Evolutionary conservation across 495 filamentous ascomycete species (phyloP).

Genomic region (Aspergillus olivimuriae): DNA sequence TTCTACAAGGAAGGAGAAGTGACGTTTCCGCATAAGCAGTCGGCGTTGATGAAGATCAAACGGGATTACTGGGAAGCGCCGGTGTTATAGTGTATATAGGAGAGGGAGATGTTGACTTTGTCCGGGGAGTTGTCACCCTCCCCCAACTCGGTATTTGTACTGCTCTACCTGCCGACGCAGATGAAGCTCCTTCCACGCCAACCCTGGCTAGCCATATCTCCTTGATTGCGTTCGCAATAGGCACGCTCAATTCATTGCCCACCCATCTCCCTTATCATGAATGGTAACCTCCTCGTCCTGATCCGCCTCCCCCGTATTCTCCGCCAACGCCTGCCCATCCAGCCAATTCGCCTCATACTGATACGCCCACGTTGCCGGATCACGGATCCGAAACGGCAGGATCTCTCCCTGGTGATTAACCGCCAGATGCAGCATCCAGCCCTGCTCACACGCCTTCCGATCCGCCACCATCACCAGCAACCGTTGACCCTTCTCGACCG

Average conservation of each 20-base stretch:
- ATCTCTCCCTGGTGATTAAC: neutral
- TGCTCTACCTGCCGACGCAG: no score
- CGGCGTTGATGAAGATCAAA: constrained; percentile 75
- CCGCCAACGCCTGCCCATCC: neutral
- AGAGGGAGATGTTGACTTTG: no score
- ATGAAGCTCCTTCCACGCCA: no score
- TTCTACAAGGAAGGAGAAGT: constrained; percentile 89
- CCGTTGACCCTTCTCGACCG: neutral
- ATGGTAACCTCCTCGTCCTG: constrained; percentile 1
- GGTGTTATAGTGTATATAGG: constrained; percentile 11
- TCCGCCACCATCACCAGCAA: neutral
- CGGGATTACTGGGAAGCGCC: constrained; percentile 82
- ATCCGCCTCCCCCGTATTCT: neutral
- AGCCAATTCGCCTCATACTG: neutral
- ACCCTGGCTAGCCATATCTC: no score
- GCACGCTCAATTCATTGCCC: neutral
- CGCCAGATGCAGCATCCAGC: neutral
- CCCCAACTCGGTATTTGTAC: no score
- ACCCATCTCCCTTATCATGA: constrained; percentile 9
- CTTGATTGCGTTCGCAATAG: no score
- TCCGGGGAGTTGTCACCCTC: no score
- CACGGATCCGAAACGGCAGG: neutral
- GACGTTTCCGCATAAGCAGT: constrained; percentile 87
- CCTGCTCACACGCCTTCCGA: constrained; percentile 3
- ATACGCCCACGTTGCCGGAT: neutral